These are phyloP conservation scores for Fusarium albosuccineum DNA, from an alignment of 2,329 filamentous ascomycete genomes.

Conservation along the genomic window DNA sequence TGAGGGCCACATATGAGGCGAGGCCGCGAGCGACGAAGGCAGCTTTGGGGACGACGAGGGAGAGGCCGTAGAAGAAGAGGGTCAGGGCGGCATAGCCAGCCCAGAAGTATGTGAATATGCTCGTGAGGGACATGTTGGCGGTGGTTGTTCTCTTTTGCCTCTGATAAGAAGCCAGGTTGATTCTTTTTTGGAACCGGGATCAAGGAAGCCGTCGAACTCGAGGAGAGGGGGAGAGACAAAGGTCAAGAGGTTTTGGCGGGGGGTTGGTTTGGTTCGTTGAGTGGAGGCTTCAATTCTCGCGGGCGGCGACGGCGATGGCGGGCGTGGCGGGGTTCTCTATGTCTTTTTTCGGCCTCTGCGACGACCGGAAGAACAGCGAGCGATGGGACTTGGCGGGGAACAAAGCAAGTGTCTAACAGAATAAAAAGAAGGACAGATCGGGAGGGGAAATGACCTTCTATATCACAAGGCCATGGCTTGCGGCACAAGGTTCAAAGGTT, in stretches of 20 bases:
- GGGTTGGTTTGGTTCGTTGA: constrained; percentile 29
- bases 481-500: neutral
- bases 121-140: constrained; percentile 54
- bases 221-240: neutral
- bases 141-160: neutral
- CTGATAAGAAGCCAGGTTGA: constrained; percentile 3
- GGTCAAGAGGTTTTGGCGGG: constrained; percentile 34
- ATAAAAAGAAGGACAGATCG: neutral
- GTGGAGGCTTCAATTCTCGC: constrained; percentile 16
- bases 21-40: constrained; percentile 78
- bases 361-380: neutral
- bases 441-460: constrained; percentile 1
- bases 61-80: constrained; percentile 72
- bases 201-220: neutral
- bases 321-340: constrained; percentile 28
- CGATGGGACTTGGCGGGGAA: neutral
- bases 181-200: neutral
- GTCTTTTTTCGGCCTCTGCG: neutral
- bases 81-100: constrained; percentile 65
- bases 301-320: constrained; percentile 6
- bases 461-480: constrained; percentile 26
- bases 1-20: constrained; percentile 73
- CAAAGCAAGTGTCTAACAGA: neutral
- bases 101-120: constrained; percentile 61
- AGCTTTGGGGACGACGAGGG: constrained; percentile 68